Evolutionary conservation across 257 asterid species (phyloP).

Genomic region (Ilex asprella): DNA sequence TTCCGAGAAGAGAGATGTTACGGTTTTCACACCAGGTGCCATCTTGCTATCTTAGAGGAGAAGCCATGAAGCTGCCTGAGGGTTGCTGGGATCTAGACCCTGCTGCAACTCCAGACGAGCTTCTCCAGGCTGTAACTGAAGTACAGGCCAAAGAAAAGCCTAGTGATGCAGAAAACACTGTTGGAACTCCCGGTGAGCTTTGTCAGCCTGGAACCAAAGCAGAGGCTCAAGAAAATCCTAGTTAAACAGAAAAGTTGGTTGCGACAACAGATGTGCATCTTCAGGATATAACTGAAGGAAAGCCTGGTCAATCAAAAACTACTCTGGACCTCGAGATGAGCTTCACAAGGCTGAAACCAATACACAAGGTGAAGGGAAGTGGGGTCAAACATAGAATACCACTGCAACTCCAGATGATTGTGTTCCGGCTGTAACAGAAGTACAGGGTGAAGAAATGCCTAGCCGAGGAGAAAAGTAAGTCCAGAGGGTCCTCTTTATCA

Average conservation of each 20-base stretch:
- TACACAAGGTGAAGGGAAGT: too few species aligned
- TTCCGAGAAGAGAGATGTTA: slow-evolving; percentile 83
- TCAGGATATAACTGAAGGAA: slow-evolving; percentile 7
- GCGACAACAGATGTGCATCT: slow-evolving; percentile 9
- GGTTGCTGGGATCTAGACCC: slow-evolving; percentile 99
- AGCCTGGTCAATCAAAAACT: too few species aligned
- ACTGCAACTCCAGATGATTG: slow-evolving; percentile 15
- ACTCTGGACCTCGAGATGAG: too few species aligned
- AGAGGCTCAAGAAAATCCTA: slow-evolving; percentile 15
- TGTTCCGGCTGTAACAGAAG: slow-evolving; percentile 19
- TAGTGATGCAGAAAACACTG: slow-evolving; percentile 13
- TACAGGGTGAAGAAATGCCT: slow-evolving; percentile 27
- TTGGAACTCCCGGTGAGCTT: slow-evolving; percentile 14
- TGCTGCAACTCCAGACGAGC: slow-evolving; percentile 85
- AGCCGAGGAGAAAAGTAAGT: slow-evolving; percentile 11
- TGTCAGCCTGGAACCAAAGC: slow-evolving; percentile 14
- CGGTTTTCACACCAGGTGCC: slow-evolving; percentile 97
- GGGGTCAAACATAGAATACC: neutral
- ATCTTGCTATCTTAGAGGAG: slow-evolving; percentile 65
- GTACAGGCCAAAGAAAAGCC: slow-evolving; percentile 12
- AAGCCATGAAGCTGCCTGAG: slow-evolving; percentile 50
- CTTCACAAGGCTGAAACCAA: too few species aligned
- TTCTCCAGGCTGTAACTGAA: slow-evolving; percentile 47
- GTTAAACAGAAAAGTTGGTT: slow-evolving; percentile 13
- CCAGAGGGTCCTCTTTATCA: slow-evolving; percentile 22